These are phyloP conservation scores for Crotalaria pallida DNA, from an alignment of 306 rosid genomes.

Conservation along the genomic window DNA sequence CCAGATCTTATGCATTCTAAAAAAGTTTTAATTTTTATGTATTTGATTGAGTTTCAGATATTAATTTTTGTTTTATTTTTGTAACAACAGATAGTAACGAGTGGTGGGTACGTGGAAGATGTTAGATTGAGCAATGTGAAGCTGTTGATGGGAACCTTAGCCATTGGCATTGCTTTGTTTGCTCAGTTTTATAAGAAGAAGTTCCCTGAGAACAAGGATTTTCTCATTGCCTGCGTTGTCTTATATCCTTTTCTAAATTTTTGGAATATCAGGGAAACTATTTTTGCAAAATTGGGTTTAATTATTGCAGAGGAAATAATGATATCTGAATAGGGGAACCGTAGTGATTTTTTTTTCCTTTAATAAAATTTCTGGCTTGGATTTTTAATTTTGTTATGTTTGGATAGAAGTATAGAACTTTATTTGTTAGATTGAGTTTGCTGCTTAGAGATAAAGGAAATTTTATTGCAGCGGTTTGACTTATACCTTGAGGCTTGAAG, in stretches of 20 bases:
- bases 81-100: slow-evolving; percentile 50
- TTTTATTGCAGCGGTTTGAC: background rate
- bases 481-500: too few relatives aligned
- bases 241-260: slow-evolving; percentile 60
- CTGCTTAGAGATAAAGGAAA: background rate
- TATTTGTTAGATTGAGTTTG: background rate
- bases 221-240: slow-evolving; percentile 72
- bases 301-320: background rate
- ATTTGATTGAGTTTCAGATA: background rate
- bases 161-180: slow-evolving; percentile 72
- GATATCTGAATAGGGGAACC: background rate
- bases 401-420: too few relatives aligned
- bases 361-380: background rate
- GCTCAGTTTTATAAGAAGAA: slow-evolving; percentile 96
- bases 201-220: slow-evolving; percentile 85
- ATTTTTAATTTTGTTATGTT: background rate
- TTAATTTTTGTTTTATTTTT: background rate
- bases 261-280: background rate
- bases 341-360: background rate
- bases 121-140: slow-evolving; percentile 80
- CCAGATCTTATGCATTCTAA: background rate
- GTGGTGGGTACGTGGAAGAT: slow-evolving; percentile 78
- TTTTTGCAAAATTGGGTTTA: background rate
- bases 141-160: slow-evolving; percentile 55
- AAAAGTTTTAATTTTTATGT: background rate